Percentiles rank a stretch among this genome's conserved stretches.
These are phyloP conservation scores for Pseudopyrenochaeta lycopersici DNA, from an alignment of 2,329 filamentous ascomycete genomes.

Conservation along the genomic window DNA sequence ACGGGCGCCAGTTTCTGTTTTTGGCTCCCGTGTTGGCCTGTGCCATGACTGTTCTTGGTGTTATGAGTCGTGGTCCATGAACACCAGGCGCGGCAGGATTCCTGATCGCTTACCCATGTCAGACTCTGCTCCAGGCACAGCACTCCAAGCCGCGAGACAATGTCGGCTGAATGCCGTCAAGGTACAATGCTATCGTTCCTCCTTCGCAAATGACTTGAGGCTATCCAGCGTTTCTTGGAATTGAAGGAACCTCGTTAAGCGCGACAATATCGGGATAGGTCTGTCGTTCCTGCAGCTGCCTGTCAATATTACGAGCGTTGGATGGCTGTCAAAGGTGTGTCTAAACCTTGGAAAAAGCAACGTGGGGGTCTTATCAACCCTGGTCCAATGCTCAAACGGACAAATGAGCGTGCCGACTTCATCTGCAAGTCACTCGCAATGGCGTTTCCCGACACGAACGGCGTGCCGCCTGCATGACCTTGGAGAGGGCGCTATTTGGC, in stretches of 20 bases:
- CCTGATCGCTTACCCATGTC: too few species aligned
- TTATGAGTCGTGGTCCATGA: slow-evolving; percentile 12
- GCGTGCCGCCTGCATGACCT: slow-evolving; percentile 14
- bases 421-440: slow-evolving; percentile 43
- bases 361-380: slow-evolving; percentile 38
- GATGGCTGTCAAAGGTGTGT: slow-evolving; percentile 11
- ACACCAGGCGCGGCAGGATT: too few species aligned
- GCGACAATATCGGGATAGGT: slow-evolving; percentile 18
- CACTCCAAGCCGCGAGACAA: too few species aligned
- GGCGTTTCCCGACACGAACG: slow-evolving; percentile 19
- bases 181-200: too few species aligned
- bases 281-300: slow-evolving; percentile 36
- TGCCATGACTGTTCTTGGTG: slow-evolving; percentile 10
- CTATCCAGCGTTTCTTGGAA: slow-evolving; percentile 1
- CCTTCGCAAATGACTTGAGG: neutral
- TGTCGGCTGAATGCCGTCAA: too few species aligned
- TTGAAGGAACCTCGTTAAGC: slow-evolving; percentile 9
- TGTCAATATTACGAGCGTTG: slow-evolving; percentile 27
- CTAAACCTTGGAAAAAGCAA: slow-evolving; percentile 30
- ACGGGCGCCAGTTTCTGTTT: slow-evolving; percentile 19
- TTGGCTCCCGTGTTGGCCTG: slow-evolving; percentile 17
- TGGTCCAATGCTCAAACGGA: slow-evolving; percentile 16
- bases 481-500: slow-evolving; percentile 24
- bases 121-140: too few species aligned
- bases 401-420: slow-evolving; percentile 15